phyloP scores from a whole-genome alignment of 148 eudicot species.

The Arbutus unedo region DNA sequence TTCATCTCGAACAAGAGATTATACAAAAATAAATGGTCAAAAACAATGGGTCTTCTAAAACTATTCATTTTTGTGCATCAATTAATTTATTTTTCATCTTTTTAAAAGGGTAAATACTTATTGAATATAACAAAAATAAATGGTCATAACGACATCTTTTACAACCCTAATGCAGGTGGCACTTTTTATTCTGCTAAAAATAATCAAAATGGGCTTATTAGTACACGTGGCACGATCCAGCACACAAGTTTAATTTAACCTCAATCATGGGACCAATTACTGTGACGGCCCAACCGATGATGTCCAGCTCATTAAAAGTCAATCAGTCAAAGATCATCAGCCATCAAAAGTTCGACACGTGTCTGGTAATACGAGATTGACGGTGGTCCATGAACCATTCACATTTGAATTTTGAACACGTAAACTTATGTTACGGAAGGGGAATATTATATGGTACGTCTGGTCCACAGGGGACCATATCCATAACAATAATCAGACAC shows the following conservation, averaged over 20 bases:
- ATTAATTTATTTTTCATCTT: no score
- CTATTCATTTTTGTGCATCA: no score
- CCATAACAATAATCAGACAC: background rate
- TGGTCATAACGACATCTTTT: no score
- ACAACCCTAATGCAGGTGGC: no score
- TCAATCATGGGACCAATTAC: background rate
- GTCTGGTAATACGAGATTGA: background rate
- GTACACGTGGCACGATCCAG: background rate
- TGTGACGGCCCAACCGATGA: background rate
- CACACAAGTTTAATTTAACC: background rate
- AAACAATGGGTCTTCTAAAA: no score
- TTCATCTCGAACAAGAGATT: no score
- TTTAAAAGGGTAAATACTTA: no score
- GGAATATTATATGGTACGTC: background rate
- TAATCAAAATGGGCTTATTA: background rate
- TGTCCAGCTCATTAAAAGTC: background rate
- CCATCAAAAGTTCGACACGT: background rate
- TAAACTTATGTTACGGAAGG: background rate
- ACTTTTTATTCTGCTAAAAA: no score
- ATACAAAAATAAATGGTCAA: no score
- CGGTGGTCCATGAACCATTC: background rate
- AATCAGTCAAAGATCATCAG: background rate
- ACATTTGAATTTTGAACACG: background rate
- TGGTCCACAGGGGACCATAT: background rate
- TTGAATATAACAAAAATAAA: no score